phyloP scores from a whole-genome alignment of 306 rosid genomes.

The Spatholobus suberectus region DNA sequence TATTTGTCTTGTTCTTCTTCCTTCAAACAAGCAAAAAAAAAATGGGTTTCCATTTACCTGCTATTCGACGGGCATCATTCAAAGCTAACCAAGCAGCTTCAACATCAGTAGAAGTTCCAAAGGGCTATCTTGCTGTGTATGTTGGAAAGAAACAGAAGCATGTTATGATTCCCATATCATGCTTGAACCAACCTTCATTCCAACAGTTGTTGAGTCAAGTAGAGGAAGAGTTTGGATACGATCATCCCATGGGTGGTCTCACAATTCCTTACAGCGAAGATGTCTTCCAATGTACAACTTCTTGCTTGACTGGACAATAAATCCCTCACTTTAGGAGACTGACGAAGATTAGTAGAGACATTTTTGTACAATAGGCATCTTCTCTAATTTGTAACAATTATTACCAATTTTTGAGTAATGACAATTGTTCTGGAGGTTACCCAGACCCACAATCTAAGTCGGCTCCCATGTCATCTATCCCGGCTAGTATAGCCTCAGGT shows the following conservation, averaged over 20 bases:
- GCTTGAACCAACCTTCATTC: conserved; percentile 44
- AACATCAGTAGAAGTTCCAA: conserved; percentile 53
- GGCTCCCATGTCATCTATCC: too few relatives aligned
- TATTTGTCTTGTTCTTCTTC: neutral
- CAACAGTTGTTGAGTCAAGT: conserved; percentile 43
- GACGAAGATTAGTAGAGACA: neutral
- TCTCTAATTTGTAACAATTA: neutral
- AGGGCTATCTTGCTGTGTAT: conserved; percentile 46
- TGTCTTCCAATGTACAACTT: too few relatives aligned
- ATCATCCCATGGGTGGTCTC: conserved; percentile 47
- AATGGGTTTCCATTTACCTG: conserved; percentile 9
- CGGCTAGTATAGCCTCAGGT: too few relatives aligned
- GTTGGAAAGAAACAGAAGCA: conserved; percentile 51
- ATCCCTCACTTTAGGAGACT: neutral
- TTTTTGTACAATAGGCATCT: neutral
- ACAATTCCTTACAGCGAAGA: conserved; percentile 35
- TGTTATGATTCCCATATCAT: conserved; percentile 39
- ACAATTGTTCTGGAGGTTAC: too few relatives aligned
- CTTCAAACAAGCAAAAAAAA: neutral
- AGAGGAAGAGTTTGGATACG: conserved; percentile 50
- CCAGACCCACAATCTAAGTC: too few relatives aligned
- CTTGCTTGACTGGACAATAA: too few relatives aligned
- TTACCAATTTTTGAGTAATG: neutral
- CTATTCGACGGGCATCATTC: too few relatives aligned
- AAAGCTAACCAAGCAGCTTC: neutral